These are phyloP conservation scores for Quercus lobata DNA, from an alignment of 331 rosid species.

Conservation along the genomic window DNA sequence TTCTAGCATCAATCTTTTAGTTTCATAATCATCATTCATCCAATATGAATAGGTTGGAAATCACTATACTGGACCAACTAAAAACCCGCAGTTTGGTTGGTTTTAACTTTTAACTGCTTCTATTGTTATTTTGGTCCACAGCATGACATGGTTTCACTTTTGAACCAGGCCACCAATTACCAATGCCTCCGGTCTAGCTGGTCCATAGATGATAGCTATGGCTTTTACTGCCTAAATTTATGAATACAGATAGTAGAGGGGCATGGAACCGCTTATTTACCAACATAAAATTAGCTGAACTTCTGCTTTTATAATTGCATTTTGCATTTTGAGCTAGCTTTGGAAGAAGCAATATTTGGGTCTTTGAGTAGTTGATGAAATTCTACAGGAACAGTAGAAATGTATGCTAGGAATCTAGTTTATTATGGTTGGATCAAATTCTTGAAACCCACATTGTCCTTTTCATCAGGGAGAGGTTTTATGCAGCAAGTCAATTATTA, in stretches of 20 bases:
- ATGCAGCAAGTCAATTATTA: not conserved
- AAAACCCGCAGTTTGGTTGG: not conserved
- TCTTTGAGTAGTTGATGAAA: not conserved
- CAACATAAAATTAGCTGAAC: not conserved
- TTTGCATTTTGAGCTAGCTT: not conserved
- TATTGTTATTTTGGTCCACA: not conserved
- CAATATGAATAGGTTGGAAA: not conserved
- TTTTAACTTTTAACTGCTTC: not conserved
- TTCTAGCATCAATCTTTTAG: not conserved
- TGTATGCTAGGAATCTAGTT: not conserved
- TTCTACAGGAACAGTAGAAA: not conserved
- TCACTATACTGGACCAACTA: not conserved
- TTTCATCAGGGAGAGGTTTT: not conserved
- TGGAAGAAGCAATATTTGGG: not conserved
- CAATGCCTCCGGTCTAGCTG: not conserved
- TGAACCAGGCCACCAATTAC: not conserved
- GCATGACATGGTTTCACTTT: not conserved
- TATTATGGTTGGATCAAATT: not conserved
- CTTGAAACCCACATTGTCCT: not conserved
- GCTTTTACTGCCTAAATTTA: not conserved
- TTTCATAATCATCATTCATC: not conserved
- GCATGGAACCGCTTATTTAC: too few relatives aligned
- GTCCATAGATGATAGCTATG: not conserved
- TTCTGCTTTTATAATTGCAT: not conserved
- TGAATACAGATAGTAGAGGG: too few relatives aligned